Percentiles rank a stretch among this genome's conserved stretches.
phyloP scores from a whole-genome alignment of 192 early-diverging fungal species.

The Pilobolus umbonatus region DNA sequence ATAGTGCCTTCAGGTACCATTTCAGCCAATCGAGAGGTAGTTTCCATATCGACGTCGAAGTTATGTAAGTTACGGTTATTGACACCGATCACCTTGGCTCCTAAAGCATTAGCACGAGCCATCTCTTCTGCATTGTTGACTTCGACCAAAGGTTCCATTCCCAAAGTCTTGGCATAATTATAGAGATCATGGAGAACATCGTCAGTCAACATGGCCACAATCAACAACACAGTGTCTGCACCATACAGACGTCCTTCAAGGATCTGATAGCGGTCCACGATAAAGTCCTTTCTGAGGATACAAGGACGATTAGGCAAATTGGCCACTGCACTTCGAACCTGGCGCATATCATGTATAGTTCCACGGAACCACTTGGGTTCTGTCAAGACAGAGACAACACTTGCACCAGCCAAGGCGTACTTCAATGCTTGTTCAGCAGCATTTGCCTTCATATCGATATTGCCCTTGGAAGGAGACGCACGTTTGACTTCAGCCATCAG shows the following conservation, averaged over 20 bases:
- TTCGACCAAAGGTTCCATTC: conserved; percentile 99
- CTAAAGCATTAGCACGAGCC: conserved; percentile 73
- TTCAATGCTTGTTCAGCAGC: conserved; percentile 81
- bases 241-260: conserved; percentile 92
- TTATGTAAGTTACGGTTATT: conserved; percentile 98
- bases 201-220: conserved; percentile 88
- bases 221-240: conserved; percentile 93
- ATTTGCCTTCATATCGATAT: conserved; percentile 78
- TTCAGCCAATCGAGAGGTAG: conserved; percentile 71
- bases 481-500: conserved; percentile 98
- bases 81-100: conserved; percentile 89
- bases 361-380: conserved; percentile 99
- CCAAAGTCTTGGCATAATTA: conserved; percentile 66
- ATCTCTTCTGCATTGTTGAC: conserved; percentile 92
- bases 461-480: conserved; percentile 93
- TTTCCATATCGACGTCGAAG: conserved; percentile 91
- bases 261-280: conserved; percentile 94
- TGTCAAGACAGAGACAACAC: conserved; percentile 94
- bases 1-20: conserved; percentile 73
- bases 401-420: conserved; percentile 88
- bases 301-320: conserved; percentile 72
- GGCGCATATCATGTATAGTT: conserved; percentile 82
- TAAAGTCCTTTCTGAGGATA: conserved; percentile 95
- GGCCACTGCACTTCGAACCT: conserved; percentile 72
- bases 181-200: conserved; percentile 65